These are phyloP conservation scores for Exophiala sideris DNA, from an alignment of 2,329 filamentous ascomycete genomes.

Conservation along the genomic window DNA sequence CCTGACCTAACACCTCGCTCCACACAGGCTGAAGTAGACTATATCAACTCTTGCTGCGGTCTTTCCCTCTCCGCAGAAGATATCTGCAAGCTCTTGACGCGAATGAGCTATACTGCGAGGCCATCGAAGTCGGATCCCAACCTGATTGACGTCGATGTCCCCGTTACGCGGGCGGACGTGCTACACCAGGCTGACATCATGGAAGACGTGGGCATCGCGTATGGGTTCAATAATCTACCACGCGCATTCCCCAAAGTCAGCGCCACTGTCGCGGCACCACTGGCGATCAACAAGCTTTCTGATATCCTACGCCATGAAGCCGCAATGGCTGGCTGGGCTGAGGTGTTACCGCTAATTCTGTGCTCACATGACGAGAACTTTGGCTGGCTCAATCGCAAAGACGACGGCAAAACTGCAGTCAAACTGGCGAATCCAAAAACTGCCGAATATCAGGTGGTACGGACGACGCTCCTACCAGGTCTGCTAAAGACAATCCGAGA, in stretches of 20 bases:
- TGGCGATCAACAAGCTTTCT: conserved; percentile 88
- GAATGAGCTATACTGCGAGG: conserved; percentile 82
- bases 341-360: conserved; percentile 92
- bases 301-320: conserved; percentile 88
- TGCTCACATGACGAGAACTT: conserved; percentile 99
- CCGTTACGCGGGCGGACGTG: conserved; percentile 87
- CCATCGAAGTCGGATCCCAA: conserved; percentile 68
- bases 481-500: conserved; percentile 90
- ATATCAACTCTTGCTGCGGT: conserved; percentile 90
- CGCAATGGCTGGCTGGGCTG: conserved; percentile 92
- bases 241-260: conserved; percentile 82
- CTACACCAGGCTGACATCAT: conserved; percentile 97
- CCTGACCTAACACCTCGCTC: conserved; percentile 75
- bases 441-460: conserved; percentile 86
- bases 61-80: conserved; percentile 69
- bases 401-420: conserved; percentile 79
- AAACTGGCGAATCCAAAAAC: conserved; percentile 91
- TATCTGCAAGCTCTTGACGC: conserved; percentile 75
- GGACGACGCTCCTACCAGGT: conserved; percentile 79
- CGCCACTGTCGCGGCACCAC: conserved; percentile 78
- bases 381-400: conserved; percentile 83
- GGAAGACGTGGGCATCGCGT: conserved; percentile 95
- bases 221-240: conserved; percentile 95
- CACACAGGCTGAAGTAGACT: conserved; percentile 81
- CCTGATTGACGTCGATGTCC: conserved; percentile 76